Base-by-base conservation (phyloP, 768 basidiomycete species). In the Podaxis mareebaensis region DNA sequence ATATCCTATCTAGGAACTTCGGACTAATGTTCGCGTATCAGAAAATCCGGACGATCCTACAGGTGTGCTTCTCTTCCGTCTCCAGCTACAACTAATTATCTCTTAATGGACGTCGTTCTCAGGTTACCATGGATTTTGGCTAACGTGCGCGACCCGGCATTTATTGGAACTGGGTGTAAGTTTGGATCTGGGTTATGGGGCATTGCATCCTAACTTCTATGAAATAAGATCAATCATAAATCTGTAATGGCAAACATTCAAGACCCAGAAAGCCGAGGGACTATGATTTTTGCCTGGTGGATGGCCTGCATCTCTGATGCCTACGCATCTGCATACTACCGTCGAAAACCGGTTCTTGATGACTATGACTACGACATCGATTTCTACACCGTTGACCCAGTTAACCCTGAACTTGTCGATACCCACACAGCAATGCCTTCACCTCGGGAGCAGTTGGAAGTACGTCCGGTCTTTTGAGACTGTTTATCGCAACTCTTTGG, bases 221-320 rank as follows among this genome's bases (percentile, higher is more conserved):
- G 33, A 58, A 60, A 24, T 40, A 69, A 93, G 91, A 91, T 93
- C 73, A 93, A 93, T 74, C 90, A 92, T 70, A 92, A 91, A 73
- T 86, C 90, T 3, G 88, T 88, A 40, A 87, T 91, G 78, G 81
- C 84, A 10, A 85, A 81, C 63, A 91, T 92, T 66, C 81, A 85
- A 65, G 90, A 92, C 71, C 81, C 85, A 44, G 92, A 93, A 69
- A 86, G 81, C 55, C 85, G 89, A 58, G 89, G 91, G 26, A 92
- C 90, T 5, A 91, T 94, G 88, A 90, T 92, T 57, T 95, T 93
- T 70, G 90, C 93, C 1, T 95, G 94, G 90, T 96, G 95, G 93
- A 91, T 95, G 85, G 89, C 93, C 7, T 92, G 90, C 74, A 79
- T 95, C 52, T 82, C 85, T 38, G 95, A 97, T 70, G 92, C 93